These are phyloP conservation scores for Colletotrichum sp. DNA, from an alignment of 2,329 filamentous ascomycete genomes.

Conservation along the genomic window DNA sequence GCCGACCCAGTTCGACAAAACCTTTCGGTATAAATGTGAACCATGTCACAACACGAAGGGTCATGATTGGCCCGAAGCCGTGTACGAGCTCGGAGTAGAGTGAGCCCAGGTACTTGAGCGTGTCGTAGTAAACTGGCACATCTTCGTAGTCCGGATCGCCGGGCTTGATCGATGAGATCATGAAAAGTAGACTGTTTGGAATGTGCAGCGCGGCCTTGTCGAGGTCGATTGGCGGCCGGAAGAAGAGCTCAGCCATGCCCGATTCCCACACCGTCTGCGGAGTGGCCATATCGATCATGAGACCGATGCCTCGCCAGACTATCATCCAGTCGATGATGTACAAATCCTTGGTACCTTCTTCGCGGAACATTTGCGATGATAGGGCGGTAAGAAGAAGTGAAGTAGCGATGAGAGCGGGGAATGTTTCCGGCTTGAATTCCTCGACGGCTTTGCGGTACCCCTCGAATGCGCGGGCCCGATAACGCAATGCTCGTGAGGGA, in stretches of 20 bases:
- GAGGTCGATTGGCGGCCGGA: constrained; percentile 53
- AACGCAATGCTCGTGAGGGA: constrained; percentile 40
- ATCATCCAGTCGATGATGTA: constrained; percentile 62
- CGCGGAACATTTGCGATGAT: constrained; percentile 55
- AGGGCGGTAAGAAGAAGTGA: constrained; percentile 58
- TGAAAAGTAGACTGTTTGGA: constrained; percentile 53
- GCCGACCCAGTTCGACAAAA: constrained; percentile 49
- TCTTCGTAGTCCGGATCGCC: constrained; percentile 46
- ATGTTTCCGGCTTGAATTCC: constrained; percentile 47
- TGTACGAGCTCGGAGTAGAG: constrained; percentile 53
- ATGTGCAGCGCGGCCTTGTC: constrained; percentile 44
- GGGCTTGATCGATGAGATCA: constrained; percentile 49
- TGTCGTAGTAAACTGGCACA: constrained; percentile 46
- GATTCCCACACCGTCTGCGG: constrained; percentile 37
- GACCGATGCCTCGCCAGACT: constrained; percentile 58
- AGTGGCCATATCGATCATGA: constrained; percentile 48
- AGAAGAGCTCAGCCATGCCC: constrained; percentile 53
- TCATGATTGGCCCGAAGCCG: constrained; percentile 49
- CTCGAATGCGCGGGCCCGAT: constrained; percentile 54
- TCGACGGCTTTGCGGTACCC: constrained; percentile 59
- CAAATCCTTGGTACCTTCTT: constrained; percentile 46
- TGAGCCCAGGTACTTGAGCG: constrained; percentile 55
- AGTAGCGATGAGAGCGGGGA: constrained; percentile 53
- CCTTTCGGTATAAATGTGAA: constrained; percentile 52
- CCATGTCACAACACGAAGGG: constrained; percentile 57